Conservation (phyloP, 345 rosid species). For the Acer yangbiense region DNA sequence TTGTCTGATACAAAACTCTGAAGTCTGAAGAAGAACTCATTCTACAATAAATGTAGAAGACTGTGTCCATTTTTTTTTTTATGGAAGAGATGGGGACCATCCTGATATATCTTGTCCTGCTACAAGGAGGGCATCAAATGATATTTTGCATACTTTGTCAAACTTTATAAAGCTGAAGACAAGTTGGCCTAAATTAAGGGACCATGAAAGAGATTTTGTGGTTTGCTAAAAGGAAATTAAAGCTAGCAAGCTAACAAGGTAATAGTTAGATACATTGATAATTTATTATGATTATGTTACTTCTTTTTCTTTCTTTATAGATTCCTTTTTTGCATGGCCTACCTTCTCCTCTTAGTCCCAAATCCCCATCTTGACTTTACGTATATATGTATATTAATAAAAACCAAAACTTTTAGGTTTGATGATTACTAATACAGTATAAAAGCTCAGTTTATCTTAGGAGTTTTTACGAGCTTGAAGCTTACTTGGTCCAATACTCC, state of each 20-base stretch:
- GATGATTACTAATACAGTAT: too few relatives aligned
- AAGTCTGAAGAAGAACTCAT: too few relatives aligned
- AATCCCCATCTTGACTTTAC: not conserved
- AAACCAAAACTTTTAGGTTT: too few relatives aligned
- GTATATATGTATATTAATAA: too few relatives aligned
- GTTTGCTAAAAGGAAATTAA: constrained; percentile 27
- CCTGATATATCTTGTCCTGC: constrained; percentile 1
- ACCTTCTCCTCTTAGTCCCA: not conserved
- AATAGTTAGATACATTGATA: not conserved
- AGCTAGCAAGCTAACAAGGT: not conserved
- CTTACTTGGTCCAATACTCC: too few relatives aligned
- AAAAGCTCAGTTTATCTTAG: too few relatives aligned
- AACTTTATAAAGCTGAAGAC: constrained; percentile 16
- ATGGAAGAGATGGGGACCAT: constrained; percentile 16
- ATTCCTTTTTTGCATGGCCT: constrained; percentile 21
- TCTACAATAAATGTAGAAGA: not conserved
- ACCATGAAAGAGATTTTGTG: constrained; percentile 15
- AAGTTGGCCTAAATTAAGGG: constrained; percentile 22
- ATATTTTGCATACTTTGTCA: not conserved
- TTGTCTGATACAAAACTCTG: too few relatives aligned
- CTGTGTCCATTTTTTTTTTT: not conserved
- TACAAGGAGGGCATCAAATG: not conserved
- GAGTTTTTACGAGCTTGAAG: too few relatives aligned
- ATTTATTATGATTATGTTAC: not conserved
- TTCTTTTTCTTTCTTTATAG: not conserved